These are phyloP conservation scores for Geosiphon pyriformis DNA, from an alignment of 192 early-diverging fungal species.

Conservation along the genomic window DNA sequence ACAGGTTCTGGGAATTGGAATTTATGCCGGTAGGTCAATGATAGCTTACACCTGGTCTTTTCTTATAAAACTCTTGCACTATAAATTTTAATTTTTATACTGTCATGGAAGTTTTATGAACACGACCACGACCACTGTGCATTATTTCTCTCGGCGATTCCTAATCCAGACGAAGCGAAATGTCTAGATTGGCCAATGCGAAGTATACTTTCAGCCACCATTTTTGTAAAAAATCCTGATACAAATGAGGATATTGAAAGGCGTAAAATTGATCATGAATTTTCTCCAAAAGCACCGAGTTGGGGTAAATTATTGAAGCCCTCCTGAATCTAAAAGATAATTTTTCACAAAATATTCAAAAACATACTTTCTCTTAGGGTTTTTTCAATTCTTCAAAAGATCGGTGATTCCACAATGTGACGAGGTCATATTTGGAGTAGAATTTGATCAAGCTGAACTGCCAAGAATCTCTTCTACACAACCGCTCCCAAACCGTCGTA, in stretches of 20 bases:
- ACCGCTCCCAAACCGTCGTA: no score
- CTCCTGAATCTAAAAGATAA: no score
- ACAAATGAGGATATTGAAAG: neutral
- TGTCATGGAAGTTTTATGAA: neutral
- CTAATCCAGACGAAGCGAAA: neutral
- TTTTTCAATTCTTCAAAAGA: no score
- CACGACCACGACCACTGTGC: neutral
- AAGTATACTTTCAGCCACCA: no score
- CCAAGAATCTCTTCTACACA: no score
- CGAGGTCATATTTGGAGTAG: no score
- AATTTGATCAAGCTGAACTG: no score
- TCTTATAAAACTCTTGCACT: neutral
- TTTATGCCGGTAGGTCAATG: conserved; percentile 2
- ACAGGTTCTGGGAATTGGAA: conserved; percentile 15
- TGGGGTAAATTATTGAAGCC: no score
- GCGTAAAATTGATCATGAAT: neutral
- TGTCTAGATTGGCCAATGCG: neutral
- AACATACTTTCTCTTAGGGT: no score
- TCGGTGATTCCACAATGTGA: no score
- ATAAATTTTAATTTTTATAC: neutral
- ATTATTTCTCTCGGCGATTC: conserved; percentile 4
- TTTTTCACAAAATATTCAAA: no score
- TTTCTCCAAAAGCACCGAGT: no score
- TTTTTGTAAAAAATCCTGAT: neutral
- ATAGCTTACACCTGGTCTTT: neutral